These are phyloP conservation scores for Fraxinus floribunda DNA, from an alignment of 305 asterid genomes.

Conservation along the genomic window DNA sequence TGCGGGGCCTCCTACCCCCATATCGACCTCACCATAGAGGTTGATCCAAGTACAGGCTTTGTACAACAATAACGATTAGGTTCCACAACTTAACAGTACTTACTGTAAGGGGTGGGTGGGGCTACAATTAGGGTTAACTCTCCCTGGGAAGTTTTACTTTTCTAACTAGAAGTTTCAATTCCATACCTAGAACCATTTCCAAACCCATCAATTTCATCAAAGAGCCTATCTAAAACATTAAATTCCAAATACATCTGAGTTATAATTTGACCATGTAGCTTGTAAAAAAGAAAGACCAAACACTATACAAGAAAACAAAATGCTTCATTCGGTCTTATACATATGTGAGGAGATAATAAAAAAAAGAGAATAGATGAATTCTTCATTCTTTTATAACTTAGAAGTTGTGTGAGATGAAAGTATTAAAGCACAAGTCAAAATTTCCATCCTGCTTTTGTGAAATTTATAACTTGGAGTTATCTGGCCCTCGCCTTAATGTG, in stretches of 20 bases:
- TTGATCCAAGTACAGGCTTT: no score
- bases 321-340: not conserved
- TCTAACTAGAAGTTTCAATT: not conserved
- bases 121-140: not conserved
- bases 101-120: not conserved
- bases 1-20: no score
- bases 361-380: not conserved
- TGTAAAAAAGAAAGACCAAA: not conserved
- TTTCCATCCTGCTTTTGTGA: not conserved
- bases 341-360: not conserved
- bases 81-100: no score
- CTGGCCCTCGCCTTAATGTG: not conserved
- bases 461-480: not conserved
- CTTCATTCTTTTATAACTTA: not conserved
- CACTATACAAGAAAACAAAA: not conserved
- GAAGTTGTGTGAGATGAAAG: not conserved
- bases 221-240: not conserved
- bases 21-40: no score
- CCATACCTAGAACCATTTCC: not conserved
- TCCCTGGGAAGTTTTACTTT: not conserved
- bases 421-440: not conserved
- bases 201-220: not conserved
- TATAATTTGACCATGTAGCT: not conserved
- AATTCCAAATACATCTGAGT: not conserved
- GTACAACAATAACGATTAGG: no score